Conservation (phyloP, 352 stramenopile genomes). For the Globisporangium cederbergense region DNA sequence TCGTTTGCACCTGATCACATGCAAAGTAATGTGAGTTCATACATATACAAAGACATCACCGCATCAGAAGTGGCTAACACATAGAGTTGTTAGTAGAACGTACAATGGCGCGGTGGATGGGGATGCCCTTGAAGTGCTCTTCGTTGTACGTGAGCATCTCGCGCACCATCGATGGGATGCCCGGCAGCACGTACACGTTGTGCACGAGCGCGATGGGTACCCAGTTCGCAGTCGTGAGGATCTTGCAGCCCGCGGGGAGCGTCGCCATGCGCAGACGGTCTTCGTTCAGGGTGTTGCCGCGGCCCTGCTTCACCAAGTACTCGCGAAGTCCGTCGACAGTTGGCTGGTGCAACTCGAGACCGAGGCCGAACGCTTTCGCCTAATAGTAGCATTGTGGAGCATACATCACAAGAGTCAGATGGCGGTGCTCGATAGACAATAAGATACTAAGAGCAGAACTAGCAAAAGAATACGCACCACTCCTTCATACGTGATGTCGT, state of each 20-base stretch:
- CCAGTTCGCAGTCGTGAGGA: constrained; percentile 56
- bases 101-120: constrained; percentile 75
- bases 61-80: constrained; percentile 2
- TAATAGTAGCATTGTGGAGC: constrained; percentile 14
- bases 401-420: not conserved
- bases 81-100: constrained; percentile 12
- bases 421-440: not conserved
- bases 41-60: constrained; percentile 10
- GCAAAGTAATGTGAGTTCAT: no score
- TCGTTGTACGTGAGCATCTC: constrained; percentile 82
- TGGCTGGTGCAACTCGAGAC: constrained; percentile 62
- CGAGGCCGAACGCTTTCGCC: constrained; percentile 70
- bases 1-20: constrained; percentile 52
- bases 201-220: constrained; percentile 72
- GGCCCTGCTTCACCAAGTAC: constrained; percentile 32
- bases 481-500: constrained; percentile 87
- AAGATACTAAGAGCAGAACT: not conserved
- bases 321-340: constrained; percentile 58
- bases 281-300: constrained; percentile 48
- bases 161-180: constrained; percentile 77
- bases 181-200: constrained; percentile 84
- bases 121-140: constrained; percentile 72
- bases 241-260: constrained; percentile 55
- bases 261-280: constrained; percentile 73
- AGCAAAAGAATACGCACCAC: constrained; percentile 38